Evolutionary conservation across 306 rosid species (phyloP).

Genomic region (Prunus armeniaca): DNA sequence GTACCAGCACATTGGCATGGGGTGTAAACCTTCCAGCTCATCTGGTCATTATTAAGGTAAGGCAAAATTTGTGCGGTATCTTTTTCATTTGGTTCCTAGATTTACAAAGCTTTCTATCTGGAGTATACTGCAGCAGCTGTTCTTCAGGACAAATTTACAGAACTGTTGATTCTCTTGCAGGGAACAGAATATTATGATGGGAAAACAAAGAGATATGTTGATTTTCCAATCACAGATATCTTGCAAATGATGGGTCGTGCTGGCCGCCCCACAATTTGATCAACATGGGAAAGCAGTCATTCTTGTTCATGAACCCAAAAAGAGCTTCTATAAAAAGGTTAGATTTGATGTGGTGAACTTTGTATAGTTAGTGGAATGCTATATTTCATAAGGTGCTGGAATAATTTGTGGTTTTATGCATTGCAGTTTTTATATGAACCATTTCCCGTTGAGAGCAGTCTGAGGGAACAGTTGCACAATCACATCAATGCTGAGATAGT

Average conservation of each 20-base stretch:
- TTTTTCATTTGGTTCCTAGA: conserved; percentile 18
- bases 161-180: conserved; percentile 39
- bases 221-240: conserved; percentile 97
- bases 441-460: conserved; percentile 97
- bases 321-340: conserved; percentile 97
- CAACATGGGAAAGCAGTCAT: conserved; percentile 98
- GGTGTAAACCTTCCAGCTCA: no score
- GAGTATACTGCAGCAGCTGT: background rate
- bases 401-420: no score
- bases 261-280: conserved; percentile 97
- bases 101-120: background rate
- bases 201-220: conserved; percentile 86
- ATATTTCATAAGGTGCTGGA: no score
- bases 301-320: conserved; percentile 99
- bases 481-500: conserved; percentile 94
- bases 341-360: conserved; percentile 12
- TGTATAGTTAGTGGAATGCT: no score
- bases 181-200: conserved; percentile 94
- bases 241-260: conserved; percentile 99
- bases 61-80: no score
- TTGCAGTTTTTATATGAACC: conserved; percentile 25
- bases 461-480: conserved; percentile 79
- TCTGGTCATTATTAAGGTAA: no score
- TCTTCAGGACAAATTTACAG: background rate
- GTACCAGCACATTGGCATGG: no score